Conservation (phyloP, 768 basidiomycete species). For the Erythrobasidium yunnanense region DNA sequence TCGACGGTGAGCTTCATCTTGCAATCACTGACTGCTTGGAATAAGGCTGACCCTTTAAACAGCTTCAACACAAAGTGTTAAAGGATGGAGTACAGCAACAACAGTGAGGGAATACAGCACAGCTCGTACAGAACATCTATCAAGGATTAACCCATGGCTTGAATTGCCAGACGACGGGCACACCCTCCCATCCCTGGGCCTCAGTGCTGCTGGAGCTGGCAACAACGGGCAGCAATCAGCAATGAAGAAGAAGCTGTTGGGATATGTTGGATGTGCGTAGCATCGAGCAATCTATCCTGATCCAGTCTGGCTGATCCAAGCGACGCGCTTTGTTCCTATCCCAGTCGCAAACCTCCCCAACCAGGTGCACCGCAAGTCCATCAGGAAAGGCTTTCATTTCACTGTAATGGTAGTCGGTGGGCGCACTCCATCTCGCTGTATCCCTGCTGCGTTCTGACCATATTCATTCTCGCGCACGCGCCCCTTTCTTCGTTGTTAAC, state of each 20-base stretch:
- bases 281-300: not conserved
- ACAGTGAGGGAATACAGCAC: too few relatives aligned
- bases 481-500: constrained; percentile 33
- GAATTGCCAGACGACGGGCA: too few relatives aligned
- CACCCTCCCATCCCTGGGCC: too few relatives aligned
- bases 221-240: constrained; percentile 36
- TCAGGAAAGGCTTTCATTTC: constrained; percentile 97
- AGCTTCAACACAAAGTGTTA: too few relatives aligned
- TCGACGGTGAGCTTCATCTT: constrained; percentile 88
- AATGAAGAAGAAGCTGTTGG: constrained; percentile 64
- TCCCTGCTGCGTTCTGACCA: not conserved
- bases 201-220: too few relatives aligned
- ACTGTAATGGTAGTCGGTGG: constrained; percentile 96
- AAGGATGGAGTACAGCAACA: too few relatives aligned
- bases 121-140: too few relatives aligned
- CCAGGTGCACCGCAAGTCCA: constrained; percentile 97
- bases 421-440: constrained; percentile 41
- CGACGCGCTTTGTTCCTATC: not conserved
- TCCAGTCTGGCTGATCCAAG: not conserved
- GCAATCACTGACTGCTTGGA: too few relatives aligned
- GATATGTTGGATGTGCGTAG: constrained; percentile 63
- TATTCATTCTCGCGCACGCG: constrained; percentile 27
- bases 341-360: constrained; percentile 89
- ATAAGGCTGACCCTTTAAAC: too few relatives aligned
- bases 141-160: too few relatives aligned